phyloP scores from a whole-genome alignment of 108 stramenopile species.

The Aurantiochytrium sp. region DNA sequence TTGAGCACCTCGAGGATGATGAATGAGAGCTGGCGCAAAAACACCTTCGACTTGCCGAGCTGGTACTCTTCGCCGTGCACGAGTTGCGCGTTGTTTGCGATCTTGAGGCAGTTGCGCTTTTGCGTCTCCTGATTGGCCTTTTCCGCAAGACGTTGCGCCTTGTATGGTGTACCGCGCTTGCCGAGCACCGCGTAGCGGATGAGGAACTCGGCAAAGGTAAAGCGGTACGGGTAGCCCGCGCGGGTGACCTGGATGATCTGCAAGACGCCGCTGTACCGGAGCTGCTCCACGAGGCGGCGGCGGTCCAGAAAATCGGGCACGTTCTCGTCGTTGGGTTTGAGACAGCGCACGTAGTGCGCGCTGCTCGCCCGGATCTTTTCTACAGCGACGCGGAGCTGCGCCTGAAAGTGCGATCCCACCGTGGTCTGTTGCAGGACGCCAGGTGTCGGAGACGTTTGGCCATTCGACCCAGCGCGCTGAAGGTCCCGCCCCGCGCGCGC shows the following conservation, averaged over 20 bases:
- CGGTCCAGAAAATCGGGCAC: not conserved
- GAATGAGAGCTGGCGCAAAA: not conserved
- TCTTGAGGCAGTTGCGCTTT: not conserved
- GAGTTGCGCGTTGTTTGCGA: constrained; percentile 17
- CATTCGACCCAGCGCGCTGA: not conserved
- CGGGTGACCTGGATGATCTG: not conserved
- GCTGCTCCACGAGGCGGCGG: not conserved
- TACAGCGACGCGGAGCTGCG: constrained; percentile 75
- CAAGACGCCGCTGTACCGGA: constrained; percentile 26
- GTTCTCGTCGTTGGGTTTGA: constrained; percentile 83
- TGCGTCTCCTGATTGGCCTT: not conserved
- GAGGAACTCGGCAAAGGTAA: constrained; percentile 17
- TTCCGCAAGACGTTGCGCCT: not conserved
- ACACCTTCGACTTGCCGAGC: not conserved
- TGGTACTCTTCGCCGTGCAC: constrained; percentile 21
- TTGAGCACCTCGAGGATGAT: constrained; percentile 8
- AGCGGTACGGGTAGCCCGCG: constrained; percentile 25
- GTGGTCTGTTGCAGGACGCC: constrained; percentile 31
- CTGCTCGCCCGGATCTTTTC: constrained; percentile 75
- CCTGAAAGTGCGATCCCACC: constrained; percentile 71
- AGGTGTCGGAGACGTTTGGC: not conserved
- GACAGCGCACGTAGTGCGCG: constrained; percentile 94
- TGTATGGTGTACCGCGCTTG: constrained; percentile 4
- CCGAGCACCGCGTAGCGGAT: not conserved
- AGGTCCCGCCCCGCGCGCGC: too few species aligned